Percentiles rank a stretch among this genome's conserved stretches.
phyloP scores from a whole-genome alignment of 371 early-diverging fungal species.

The Rhizopus sp. region DNA sequence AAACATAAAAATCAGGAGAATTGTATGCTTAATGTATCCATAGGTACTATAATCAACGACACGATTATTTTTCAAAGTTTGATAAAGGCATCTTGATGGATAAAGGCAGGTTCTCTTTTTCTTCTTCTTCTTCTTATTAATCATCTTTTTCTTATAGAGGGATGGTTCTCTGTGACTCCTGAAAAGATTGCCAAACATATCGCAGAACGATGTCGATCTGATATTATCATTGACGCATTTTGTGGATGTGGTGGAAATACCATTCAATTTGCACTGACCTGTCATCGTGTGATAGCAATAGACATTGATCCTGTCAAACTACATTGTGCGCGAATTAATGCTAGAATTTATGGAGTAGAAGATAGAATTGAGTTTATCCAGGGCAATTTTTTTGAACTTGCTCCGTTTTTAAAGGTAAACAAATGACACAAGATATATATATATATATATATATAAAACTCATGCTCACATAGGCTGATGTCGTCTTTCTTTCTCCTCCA shows the following conservation, averaged over 20 bases:
- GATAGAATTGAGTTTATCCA: constrained; percentile 91
- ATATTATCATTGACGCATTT: constrained; percentile 88
- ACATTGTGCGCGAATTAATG: constrained; percentile 84
- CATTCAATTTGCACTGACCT: constrained; percentile 91
- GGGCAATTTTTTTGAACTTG: constrained; percentile 80
- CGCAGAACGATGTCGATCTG: constrained; percentile 71
- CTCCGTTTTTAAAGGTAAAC: constrained; percentile 56
- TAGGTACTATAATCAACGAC: constrained; percentile 90
- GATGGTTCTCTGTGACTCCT: constrained; percentile 97
- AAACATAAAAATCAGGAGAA: too few species aligned
- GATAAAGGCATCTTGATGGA: constrained; percentile 89
- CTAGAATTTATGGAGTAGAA: constrained; percentile 86
- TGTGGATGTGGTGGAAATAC: constrained; percentile 97
- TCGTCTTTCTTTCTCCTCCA: constrained; percentile 92
- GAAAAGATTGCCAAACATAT: constrained; percentile 87
- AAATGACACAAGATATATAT: neutral
- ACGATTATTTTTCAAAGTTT: constrained; percentile 77
- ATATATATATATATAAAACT: constrained; percentile 9
- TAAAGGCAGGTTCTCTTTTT: constrained; percentile 47
- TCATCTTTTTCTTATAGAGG: constrained; percentile 52
- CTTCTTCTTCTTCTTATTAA: neutral
- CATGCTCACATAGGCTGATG: constrained; percentile 68
- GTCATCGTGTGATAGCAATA: constrained; percentile 90
- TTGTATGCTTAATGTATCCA: too few species aligned
- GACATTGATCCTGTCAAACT: constrained; percentile 86